A percentile compares a stretch with the other conserved stretches of the same genome.
Conservation (phyloP, 345 rosid species). For the Laguncularia racemosa region DNA sequence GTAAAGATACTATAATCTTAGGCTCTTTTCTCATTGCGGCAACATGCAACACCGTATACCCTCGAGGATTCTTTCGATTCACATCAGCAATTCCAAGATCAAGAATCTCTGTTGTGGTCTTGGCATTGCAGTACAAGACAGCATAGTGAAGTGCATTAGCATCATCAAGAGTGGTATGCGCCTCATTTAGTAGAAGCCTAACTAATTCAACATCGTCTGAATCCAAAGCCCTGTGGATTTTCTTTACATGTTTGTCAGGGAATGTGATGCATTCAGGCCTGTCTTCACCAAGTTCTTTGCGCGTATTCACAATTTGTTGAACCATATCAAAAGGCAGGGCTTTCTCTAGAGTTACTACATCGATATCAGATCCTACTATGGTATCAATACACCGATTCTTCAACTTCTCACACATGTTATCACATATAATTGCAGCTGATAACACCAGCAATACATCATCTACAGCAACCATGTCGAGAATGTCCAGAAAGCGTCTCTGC, state of each 20-base stretch:
- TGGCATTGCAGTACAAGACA: conserved; percentile 71
- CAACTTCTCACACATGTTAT: conserved; percentile 45
- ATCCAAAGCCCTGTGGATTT: conserved; percentile 70
- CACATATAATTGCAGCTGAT: conserved; percentile 46
- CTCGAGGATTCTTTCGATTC: conserved; percentile 49
- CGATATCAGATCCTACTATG: conserved; percentile 53
- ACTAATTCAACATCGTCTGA: conserved; percentile 86
- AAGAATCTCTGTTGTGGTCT: conserved; percentile 67
- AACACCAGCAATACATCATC: conserved; percentile 61
- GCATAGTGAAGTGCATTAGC: conserved; percentile 78
- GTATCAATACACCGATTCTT: conserved; percentile 39
- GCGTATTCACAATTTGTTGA: conserved; percentile 39
- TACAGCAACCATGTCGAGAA: conserved; percentile 45
- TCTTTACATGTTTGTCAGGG: conserved; percentile 48
- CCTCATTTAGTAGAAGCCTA: conserved; percentile 67
- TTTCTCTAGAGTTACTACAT: conserved; percentile 49
- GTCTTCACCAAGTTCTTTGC: conserved; percentile 28
- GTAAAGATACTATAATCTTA: conserved; percentile 55
- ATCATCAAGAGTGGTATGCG: conserved; percentile 59
- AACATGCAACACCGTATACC: conserved; percentile 67
- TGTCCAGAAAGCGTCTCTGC: conserved; percentile 62
- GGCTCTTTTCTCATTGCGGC: conserved; percentile 85
- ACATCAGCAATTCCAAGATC: conserved; percentile 71
- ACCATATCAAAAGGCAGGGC: conserved; percentile 44
- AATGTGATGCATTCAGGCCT: conserved; percentile 21